Evolutionary conservation across 176 grass and related monocot genomes (phyloP), one percentile per base, ranked within the genome.

Genomic region (Oryza officinalis): DNA sequence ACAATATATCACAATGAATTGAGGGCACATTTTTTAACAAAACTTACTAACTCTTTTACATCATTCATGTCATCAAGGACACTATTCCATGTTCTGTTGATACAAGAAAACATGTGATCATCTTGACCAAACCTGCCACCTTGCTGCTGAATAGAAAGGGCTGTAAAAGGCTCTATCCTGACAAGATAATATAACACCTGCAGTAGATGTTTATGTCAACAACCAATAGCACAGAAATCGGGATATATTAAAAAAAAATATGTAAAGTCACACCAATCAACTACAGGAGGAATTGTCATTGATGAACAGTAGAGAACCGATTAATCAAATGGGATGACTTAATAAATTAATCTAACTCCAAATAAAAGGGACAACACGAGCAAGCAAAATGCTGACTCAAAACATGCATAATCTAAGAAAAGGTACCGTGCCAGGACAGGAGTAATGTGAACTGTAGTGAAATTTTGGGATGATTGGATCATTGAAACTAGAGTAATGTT

Each of bases 371-470:
- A 81, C 15, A 82, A 44, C 25, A 46, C 13, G 15, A 2, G 71
- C 18, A 81, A 85, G 78, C 23, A 81, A 76, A 76, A 43, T 25
- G 18, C 77, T 83, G 26, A 86, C 76, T 71, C 60, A 45, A 81
- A 85, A 6, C 32, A 82, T 81, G 75, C 28, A 77, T 45, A 47
- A 77, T 44, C 30, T 66, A 3, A 65, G 65, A 85, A 90, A 60
- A 74, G 49, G n/a, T 67, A 90, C 88, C 79, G 37, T 79, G 74
- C 84, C 69, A 67, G 86, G 89, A 94, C 83, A 94, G 63, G 96
- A 98, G 75, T 98, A 98, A 82, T 98, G 96, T 22, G 96, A 98
- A 75, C 85, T 57, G 57, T 98, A 98, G 65, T 98, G 96, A 86
- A 93, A 98, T 77, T 95, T 98, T 59, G 96, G 91, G 75, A 95